Conservation (phyloP, 2,329 filamentous ascomycete species). For the Geosmithia flava region DNA sequence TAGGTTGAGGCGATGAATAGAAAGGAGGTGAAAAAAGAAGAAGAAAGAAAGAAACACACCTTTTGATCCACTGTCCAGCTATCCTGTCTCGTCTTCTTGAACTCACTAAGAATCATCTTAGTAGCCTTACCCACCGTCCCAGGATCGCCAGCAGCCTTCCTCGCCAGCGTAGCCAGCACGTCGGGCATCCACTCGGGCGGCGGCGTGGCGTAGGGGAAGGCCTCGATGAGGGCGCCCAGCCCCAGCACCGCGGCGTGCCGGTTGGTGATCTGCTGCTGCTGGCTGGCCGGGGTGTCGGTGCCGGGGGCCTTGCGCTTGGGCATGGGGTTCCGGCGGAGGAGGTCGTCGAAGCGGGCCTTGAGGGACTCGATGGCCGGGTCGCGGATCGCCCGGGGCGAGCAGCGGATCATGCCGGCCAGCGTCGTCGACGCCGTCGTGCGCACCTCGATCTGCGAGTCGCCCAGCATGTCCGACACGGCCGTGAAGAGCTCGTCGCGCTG, state of each 20-base stretch:
- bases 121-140: conserved; percentile 93
- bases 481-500: conserved; percentile 76
- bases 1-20: neutral
- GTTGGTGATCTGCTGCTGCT: conserved; percentile 65
- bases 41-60: conserved; percentile 42
- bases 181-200: conserved; percentile 92
- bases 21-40: neutral
- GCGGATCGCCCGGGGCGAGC: conserved; percentile 72
- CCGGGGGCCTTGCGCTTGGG: conserved; percentile 57
- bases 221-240: conserved; percentile 80
- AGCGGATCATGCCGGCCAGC: conserved; percentile 93
- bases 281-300: conserved; percentile 57
- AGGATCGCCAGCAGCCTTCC: conserved; percentile 74
- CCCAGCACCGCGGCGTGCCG: conserved; percentile 88
- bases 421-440: conserved; percentile 87
- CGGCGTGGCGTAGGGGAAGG: conserved; percentile 90
- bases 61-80: conserved; percentile 98
- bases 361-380: conserved; percentile 64
- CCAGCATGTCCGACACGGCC: conserved; percentile 91
- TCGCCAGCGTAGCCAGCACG: conserved; percentile 73
- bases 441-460: conserved; percentile 85
- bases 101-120: conserved; percentile 86
- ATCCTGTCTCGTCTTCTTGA: conserved; percentile 98
- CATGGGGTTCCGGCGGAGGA: conserved; percentile 74
- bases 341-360: conserved; percentile 65